These are phyloP conservation scores for Vaccinium macrocarpon DNA, from an alignment of 148 eudicot species.

Conservation along the genomic window DNA sequence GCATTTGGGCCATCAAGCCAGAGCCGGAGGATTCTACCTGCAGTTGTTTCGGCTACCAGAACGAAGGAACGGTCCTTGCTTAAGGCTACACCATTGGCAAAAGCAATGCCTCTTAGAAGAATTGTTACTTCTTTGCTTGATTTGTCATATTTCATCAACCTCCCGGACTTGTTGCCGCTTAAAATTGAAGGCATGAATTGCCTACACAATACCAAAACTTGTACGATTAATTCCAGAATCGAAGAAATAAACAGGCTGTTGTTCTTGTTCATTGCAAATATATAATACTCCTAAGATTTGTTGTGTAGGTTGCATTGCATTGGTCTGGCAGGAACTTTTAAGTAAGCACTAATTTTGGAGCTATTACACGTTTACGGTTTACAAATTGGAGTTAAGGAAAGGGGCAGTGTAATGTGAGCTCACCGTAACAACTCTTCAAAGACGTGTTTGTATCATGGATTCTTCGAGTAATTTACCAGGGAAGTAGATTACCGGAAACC, in stretches of 20 bases:
- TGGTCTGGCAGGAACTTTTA: not conserved
- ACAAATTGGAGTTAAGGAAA: not conserved
- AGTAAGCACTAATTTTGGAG: not conserved
- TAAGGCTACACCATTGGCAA: conserved; percentile 78
- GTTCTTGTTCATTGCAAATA: not conserved
- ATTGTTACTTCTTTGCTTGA: conserved; percentile 51
- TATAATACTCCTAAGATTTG: not conserved
- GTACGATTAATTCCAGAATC: not conserved
- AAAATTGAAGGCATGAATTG: conserved; percentile 50
- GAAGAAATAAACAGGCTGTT: not conserved
- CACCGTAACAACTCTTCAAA: not conserved
- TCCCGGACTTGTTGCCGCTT: conserved; percentile 67
- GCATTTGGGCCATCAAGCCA: conserved; percentile 67
- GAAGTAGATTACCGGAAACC: too few relatives aligned
- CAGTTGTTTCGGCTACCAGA: conserved; percentile 53
- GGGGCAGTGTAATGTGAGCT: not conserved
- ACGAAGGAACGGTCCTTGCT: conserved; percentile 62
- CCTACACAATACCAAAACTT: conserved; percentile 32
- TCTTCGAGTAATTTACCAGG: too few relatives aligned
- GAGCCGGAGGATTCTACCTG: conserved; percentile 50
- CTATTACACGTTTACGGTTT: not conserved
- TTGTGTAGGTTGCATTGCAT: not conserved
- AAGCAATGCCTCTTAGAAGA: conserved; percentile 51
- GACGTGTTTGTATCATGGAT: not conserved
- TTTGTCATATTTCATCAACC: conserved; percentile 60